phyloP scores from a whole-genome alignment of 208 protist genomes.

The Trichomonas vaginalis region DNA sequence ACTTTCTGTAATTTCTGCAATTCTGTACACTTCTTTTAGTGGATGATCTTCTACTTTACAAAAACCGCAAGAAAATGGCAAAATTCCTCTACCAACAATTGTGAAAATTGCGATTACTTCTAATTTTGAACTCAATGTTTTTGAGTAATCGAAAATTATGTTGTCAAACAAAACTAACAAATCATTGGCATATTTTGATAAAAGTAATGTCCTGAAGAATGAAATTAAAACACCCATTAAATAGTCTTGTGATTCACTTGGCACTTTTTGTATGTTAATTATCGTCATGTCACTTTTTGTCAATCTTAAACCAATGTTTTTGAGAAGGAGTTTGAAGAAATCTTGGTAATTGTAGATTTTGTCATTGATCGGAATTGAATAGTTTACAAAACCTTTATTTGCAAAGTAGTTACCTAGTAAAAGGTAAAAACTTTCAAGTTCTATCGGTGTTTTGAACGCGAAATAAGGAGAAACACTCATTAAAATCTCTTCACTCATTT shows the following conservation, averaged over 20 bases:
- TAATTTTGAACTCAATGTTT: not conserved
- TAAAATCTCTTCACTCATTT: not conserved
- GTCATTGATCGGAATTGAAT: not conserved
- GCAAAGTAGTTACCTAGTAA: not conserved
- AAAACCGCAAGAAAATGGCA: not conserved
- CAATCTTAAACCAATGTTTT: not conserved
- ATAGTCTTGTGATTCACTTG: not conserved
- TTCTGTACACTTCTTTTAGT: not conserved
- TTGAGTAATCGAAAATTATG: not conserved
- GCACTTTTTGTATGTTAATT: not conserved
- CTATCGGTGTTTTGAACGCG: not conserved
- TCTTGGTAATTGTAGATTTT: not conserved
- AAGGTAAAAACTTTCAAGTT: not conserved
- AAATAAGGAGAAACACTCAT: not conserved
- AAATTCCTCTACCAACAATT: not conserved
- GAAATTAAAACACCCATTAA: not conserved
- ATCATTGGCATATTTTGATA: not conserved
- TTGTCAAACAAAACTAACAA: not conserved
- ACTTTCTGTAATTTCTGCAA: not conserved
- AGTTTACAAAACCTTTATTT: not conserved
- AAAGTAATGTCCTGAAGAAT: not conserved
- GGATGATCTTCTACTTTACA: not conserved
- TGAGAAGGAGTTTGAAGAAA: not conserved
- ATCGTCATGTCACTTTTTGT: not conserved
- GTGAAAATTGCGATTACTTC: not conserved